A percentile compares a stretch with the other conserved stretches of the same genome.
These are phyloP conservation scores for Candida glaebosa DNA, from an alignment of 805 yeast genomes.

Conservation along the genomic window DNA sequence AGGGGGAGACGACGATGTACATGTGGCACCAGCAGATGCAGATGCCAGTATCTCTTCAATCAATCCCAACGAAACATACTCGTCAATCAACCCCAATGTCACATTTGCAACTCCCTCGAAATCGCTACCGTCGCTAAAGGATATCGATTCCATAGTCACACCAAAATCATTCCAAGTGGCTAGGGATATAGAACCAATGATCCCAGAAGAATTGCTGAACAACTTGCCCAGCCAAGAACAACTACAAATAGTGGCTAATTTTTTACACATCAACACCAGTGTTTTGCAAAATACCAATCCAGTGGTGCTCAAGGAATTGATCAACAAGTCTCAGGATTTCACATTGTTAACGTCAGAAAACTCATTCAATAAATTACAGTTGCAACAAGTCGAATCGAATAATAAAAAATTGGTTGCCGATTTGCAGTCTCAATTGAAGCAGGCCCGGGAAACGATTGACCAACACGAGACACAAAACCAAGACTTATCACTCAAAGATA, in stretches of 20 bases:
- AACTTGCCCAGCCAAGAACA: conserved; percentile 8
- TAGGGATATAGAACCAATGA: conserved; percentile 19
- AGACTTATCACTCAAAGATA: conserved; percentile 8
- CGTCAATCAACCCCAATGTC: conserved; percentile 4
- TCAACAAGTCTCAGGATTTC: conserved; percentile 23
- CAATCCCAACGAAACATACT: not conserved
- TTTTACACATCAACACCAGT: conserved; percentile 23
- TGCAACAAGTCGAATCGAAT: conserved; percentile 21
- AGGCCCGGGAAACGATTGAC: conserved; percentile 19
- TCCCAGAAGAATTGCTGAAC: not conserved
- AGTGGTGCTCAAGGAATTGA: conserved; percentile 17
- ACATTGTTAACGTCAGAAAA: conserved; percentile 28
- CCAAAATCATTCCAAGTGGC: conserved; percentile 42
- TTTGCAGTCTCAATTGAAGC: conserved; percentile 17
- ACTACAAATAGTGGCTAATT: conserved; percentile 21
- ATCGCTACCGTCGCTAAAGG: conserved; percentile 39
- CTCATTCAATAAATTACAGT: conserved; percentile 31
- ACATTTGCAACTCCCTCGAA: conserved; percentile 39
- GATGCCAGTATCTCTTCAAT: not conserved
- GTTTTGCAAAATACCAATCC: conserved; percentile 6
- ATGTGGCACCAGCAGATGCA: no score
- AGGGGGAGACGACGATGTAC: not conserved
- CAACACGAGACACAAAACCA: conserved; percentile 17
- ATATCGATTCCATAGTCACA: conserved; percentile 38
- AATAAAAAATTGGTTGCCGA: conserved; percentile 15